phyloP scores from a whole-genome alignment of 139 green algal species.

The Chlorella sp. region DNA sequence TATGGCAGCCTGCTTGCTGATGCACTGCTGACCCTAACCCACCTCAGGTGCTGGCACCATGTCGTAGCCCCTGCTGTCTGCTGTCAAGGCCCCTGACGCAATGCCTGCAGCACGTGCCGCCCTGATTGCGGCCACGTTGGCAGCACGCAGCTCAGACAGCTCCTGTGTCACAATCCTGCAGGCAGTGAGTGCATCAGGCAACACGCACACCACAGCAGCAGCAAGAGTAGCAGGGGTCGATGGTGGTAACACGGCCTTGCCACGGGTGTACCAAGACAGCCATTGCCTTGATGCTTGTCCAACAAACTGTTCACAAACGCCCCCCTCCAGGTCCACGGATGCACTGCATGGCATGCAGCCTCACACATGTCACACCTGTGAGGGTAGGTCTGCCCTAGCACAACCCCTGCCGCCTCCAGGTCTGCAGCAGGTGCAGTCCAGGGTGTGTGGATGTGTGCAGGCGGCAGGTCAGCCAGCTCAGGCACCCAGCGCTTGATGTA shows the following conservation, averaged over 20 bases:
- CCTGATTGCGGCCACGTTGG: constrained; percentile 17
- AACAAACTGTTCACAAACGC: too few species aligned
- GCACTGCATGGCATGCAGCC: neutral
- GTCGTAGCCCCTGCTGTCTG: constrained; percentile 48
- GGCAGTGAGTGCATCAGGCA: too few species aligned
- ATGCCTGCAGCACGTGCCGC: constrained; percentile 11
- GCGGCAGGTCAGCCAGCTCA: constrained; percentile 44
- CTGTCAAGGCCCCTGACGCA: constrained; percentile 13
- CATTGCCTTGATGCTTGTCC: too few species aligned
- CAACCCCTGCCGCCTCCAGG: constrained; percentile 32
- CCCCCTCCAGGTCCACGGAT: too few species aligned
- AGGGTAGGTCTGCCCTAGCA: constrained; percentile 38
- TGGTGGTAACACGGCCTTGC: too few species aligned
- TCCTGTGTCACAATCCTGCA: too few species aligned
- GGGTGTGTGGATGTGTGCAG: constrained; percentile 39
- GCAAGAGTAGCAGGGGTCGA: too few species aligned
- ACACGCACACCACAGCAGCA: too few species aligned
- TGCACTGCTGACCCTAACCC: too few species aligned
- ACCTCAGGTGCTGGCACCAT: constrained; percentile 28
- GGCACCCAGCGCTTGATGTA: constrained; percentile 60
- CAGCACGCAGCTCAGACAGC: constrained; percentile 2
- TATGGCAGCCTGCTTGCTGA: too few species aligned
- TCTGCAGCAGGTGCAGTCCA: constrained; percentile 40
- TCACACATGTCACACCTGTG: constrained; percentile 15
- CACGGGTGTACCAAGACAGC: too few species aligned